Base-by-base conservation (phyloP, 768 basidiomycete species). In the Serendipita vermifera region DNA sequence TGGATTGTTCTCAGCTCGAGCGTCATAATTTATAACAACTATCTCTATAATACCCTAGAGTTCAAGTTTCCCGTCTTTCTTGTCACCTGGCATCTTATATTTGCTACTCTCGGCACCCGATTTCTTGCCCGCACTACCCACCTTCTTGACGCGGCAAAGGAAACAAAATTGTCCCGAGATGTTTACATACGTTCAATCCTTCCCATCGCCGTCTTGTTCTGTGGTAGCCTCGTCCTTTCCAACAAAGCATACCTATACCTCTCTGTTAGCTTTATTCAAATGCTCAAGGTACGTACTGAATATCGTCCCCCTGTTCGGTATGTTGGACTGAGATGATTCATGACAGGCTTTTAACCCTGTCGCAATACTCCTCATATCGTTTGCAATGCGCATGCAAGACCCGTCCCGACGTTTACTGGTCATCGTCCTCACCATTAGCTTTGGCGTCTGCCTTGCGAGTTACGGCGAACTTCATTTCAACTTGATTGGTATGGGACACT, bases 1-100 rank as follows among this genome's bases (percentile, higher is more conserved):
- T 98, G 94, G 94, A 97, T 96, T 64, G 71, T 80, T 17, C 83
- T 94, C 62, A 86, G 83, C 61, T 89, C 90, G 24, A 67, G 80
- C 5, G 93, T 97, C 66, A 97, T 97, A 71, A 81, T 96, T 58
- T 96, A 97, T 80, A 96, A 96, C 78, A 94, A 91, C 69, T 82
- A 82, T 66, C 70, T 88, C 62, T 90, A 87, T 75, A 87, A 86
- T 70, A 78, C 77, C 40, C 79, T 86, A 64, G 69, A 81, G 59
- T 96, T 96, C 75, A 79, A 80, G 64, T 96, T 74, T 73, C 93
- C 93, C 27, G 90, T 96, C 61, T 94, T 93, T 70, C 77, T 91
- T 41, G 90, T 92, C 56, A 93, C 90, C 38, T 93, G 77, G 77
- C 91, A 91, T 67, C 69, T 83, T 27, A 72, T 76, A 27, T 81